Evolutionary conservation across 768 basidiomycete species (phyloP), one percentile per base, ranked within the genome.

Genomic region (Lentinula edodes): DNA sequence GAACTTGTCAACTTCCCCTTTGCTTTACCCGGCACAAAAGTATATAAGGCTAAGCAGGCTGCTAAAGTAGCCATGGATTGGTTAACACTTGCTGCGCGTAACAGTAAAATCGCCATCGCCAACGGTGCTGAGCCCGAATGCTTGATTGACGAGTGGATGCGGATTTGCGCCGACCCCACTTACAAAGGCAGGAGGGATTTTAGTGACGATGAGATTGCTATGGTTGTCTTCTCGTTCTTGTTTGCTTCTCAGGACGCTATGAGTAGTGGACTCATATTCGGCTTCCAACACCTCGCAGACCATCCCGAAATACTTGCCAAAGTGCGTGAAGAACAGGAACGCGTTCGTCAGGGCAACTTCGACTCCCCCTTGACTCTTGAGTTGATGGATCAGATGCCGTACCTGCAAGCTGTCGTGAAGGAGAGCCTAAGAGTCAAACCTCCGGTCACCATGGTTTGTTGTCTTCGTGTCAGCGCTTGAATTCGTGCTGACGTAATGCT

Each of bases 1-100:
- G 93, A 99, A 72, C 89, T 99, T 59, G 97, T 99, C 80, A 99
- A 99, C 80, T 98, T 99, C 79, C 97, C 97, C 73, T 71, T 98
- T 63, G 88, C 96, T 15, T 68, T 97, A 41, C 97, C 97, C 18
- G 97, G 97, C 34, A 98, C 97, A 42, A 98, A 98, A 72, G 86
- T 98, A 59, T 98, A 90, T 76, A 90, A 87, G 66, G 97, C 96
- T 2, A 88, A 94, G 65, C 88, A 95, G 73, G 90, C 93, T 1
- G 87, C 95, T 71, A 97, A 96, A 71, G 78, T 81, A 50, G 92
- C 93, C 16, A 82, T 94, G 77, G 77, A 82, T 65, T 90, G 88
- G 85, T 80, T 98, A 50, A 83, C 84, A 68, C 76, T 87, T 62
- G 95, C 95, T 38, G 92, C 94, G 0, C 76, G 80, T 36, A 84